These are phyloP conservation scores for Gracilaria gracilis DNA, from an alignment of 23 red algal genomes.

Conservation along the genomic window DNA sequence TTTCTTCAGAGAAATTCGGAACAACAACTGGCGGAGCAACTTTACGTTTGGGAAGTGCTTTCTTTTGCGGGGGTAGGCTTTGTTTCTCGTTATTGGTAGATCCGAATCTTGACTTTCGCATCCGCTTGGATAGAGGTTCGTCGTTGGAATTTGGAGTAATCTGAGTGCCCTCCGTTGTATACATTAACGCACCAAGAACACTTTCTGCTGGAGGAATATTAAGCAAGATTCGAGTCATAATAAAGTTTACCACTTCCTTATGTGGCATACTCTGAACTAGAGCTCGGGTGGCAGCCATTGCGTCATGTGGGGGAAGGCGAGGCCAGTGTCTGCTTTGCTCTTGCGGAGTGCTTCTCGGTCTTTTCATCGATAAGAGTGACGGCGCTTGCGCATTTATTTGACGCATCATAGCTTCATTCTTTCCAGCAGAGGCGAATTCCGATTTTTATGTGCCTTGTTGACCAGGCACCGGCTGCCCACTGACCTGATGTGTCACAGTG, in stretches of 20 bases:
- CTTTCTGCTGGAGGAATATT: conserved; percentile 67
- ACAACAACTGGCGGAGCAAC: conserved; percentile 50
- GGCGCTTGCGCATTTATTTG: conserved; percentile 17
- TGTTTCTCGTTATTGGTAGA: conserved; percentile 30
- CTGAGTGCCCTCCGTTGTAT: not conserved
- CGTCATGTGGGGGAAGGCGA: conserved; percentile 56
- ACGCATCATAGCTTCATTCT: conserved; percentile 6
- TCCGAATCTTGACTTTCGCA: conserved; percentile 58
- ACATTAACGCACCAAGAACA: conserved; percentile 51
- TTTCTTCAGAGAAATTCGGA: conserved; percentile 33
- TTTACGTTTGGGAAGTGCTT: conserved; percentile 53
- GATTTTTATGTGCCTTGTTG: conserved; percentile 8
- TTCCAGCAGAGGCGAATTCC: not conserved
- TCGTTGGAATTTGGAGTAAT: conserved; percentile 1
- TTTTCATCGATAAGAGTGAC: conserved; percentile 29
- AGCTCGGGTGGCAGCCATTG: conserved; percentile 48
- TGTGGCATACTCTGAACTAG: conserved; percentile 78
- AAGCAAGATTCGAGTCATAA: conserved; percentile 73
- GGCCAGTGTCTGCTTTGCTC: conserved; percentile 36
- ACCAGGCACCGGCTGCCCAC: not conserved
- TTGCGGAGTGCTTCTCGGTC: conserved; percentile 35
- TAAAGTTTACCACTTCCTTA: conserved; percentile 83
- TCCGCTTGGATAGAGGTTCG: conserved; percentile 46
- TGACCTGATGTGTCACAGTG: not conserved
- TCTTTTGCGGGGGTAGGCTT: conserved; percentile 30